Base-by-base conservation (phyloP, 2,329 filamentous ascomycete species). In the Stachybotrys echinatus region DNA sequence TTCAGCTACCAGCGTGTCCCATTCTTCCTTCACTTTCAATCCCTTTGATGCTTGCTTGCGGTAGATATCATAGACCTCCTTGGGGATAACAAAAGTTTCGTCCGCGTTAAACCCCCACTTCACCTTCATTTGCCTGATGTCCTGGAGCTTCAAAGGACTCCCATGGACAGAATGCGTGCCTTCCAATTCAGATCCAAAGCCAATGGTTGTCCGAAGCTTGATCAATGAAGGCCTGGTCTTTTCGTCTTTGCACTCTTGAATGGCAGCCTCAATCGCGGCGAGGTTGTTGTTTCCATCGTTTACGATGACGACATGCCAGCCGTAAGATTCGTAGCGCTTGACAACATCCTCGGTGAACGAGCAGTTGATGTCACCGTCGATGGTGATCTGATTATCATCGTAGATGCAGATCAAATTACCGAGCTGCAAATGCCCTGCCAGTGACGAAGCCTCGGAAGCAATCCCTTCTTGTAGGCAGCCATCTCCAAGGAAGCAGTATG, bases 391-490 rank as follows among this genome's bases (percentile, higher is more conserved):
- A 83, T 99, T 99, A 81, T 99, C 94, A 69, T 99, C 94, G 74
- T 92, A 99, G 74, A 99, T 82, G 73, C 83, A 85, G 74, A 97
- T 97, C 66, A 99, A 80, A 82, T 97, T 99, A 69, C 92, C 94
- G 58, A 99, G 85, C 82, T 97, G 88, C 73, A 97, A 82, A 79
- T 99, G 94, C 67, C 94, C 94, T 61, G 94, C 94, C 61, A 91
- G 81, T 53, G 91, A 96, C 61, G 81, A 89, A 65, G 94, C 92
- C 80, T 99, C 94, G 67, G 84, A 83, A 60, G 94, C 90, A 77
- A 99, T 82, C 81, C 94, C 94, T 81, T 99, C 94, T 92, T 95
- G 95, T 75, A 95, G 83, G 76, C 94, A 99, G 60, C 94, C 94
- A 80, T 99, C 94, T 69, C 94, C 94, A 69, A 99, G 89, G 83